phyloP scores from a whole-genome alignment of 1,139 yeast genomes.

The Diutina catenulata region DNA sequence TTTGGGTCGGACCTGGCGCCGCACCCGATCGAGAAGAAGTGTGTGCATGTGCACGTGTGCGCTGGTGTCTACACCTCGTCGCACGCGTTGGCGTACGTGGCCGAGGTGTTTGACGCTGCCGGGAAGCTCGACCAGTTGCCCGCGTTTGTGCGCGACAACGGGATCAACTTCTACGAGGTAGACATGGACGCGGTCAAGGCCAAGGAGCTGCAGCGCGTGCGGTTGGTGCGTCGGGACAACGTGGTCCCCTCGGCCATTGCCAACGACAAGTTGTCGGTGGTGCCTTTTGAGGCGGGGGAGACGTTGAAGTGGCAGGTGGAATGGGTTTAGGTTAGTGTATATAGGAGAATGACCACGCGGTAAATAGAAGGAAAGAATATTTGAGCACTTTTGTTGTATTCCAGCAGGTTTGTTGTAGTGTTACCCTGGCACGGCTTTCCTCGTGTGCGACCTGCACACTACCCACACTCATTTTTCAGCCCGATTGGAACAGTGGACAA shows the following conservation, averaged over 20 bases:
- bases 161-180: slow-evolving; percentile 51
- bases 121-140: slow-evolving; percentile 55
- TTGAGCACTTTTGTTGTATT: too few relatives aligned
- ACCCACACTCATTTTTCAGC: too few relatives aligned
- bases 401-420: too few relatives aligned
- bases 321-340: slow-evolving; percentile 51
- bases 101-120: slow-evolving; percentile 67
- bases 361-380: too few relatives aligned
- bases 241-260: slow-evolving; percentile 50
- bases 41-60: slow-evolving; percentile 74
- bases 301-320: slow-evolving; percentile 62
- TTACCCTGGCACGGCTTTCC: too few relatives aligned
- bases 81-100: slow-evolving; percentile 70
- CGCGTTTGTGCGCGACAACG: slow-evolving; percentile 66
- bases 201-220: slow-evolving; percentile 20
- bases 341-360: too few relatives aligned
- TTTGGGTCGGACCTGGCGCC: slow-evolving; percentile 98
- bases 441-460: too few relatives aligned
- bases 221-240: slow-evolving; percentile 37
- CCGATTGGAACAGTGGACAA: too few relatives aligned
- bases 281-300: slow-evolving; percentile 87
- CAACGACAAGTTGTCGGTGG: slow-evolving; percentile 41
- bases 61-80: slow-evolving; percentile 96
- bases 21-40: slow-evolving; percentile 71
- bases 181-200: slow-evolving; percentile 14